phyloP scores from a whole-genome alignment of 75 land plant genomes.

The Isoetes taiwanensis region DNA sequence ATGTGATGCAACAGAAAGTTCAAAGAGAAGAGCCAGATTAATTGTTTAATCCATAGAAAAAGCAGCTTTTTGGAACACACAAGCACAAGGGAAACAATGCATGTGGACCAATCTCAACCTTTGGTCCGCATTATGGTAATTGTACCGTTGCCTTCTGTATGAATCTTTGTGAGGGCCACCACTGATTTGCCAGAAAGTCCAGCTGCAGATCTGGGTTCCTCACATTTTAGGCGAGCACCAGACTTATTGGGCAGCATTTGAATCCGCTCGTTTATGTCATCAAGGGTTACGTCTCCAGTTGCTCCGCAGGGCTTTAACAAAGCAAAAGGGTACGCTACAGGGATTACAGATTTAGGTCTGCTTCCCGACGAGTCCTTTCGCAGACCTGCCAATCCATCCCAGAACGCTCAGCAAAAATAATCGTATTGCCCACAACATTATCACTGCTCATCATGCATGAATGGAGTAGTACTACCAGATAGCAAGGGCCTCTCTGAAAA shows the following conservation, averaged over 20 bases:
- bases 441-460: background rate
- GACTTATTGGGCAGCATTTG: conserved; percentile 50
- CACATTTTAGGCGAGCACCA: conserved; percentile 41
- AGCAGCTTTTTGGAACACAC: too few relatives aligned
- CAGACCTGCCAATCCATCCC: background rate
- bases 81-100: too few relatives aligned
- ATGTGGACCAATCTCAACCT: too few relatives aligned
- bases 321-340: conserved; percentile 64
- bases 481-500: background rate
- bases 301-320: conserved; percentile 66
- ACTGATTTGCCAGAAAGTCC: conserved; percentile 85
- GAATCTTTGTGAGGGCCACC: conserved; percentile 62
- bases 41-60: too few relatives aligned
- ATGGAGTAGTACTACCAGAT: background rate
- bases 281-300: conserved; percentile 59
- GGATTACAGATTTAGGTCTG: conserved; percentile 16
- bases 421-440: background rate
- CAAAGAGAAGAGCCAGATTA: too few relatives aligned
- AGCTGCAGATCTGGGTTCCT: conserved; percentile 36
- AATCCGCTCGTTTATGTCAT: conserved; percentile 66
- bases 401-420: background rate
- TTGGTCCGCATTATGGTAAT: conserved; percentile 83
- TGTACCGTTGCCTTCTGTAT: conserved; percentile 81
- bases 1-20: too few relatives aligned
- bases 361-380: conserved; percentile 2